Percentiles rank a stretch among this genome's conserved stretches.
Evolutionary conservation across 805 yeast species (phyloP).

Genomic region (Spathaspora sp.): DNA sequence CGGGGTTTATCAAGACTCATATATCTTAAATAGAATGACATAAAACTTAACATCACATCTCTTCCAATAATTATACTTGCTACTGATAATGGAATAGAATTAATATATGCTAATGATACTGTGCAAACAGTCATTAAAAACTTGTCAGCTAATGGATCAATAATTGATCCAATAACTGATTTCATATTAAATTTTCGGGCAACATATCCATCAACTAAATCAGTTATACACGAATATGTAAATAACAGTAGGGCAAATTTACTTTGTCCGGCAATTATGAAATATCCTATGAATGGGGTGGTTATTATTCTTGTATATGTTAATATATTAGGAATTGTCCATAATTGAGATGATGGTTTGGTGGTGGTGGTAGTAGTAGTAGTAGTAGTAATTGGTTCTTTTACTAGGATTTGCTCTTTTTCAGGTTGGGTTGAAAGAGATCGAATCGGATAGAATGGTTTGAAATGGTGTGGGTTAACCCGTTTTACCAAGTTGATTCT

Average conservation of each 20-base stretch:
- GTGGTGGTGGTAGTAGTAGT: not conserved
- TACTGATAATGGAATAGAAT: constrained; percentile 61
- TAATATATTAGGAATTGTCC: constrained; percentile 82
- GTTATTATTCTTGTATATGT: constrained; percentile 77
- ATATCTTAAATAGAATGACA: constrained; percentile 72
- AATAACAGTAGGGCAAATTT: constrained; percentile 69
- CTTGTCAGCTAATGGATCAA: constrained; percentile 96
- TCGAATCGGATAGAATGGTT: not conserved
- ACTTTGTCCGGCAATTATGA: constrained; percentile 62
- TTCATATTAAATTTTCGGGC: constrained; percentile 78
- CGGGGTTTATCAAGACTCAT: constrained; percentile 71
- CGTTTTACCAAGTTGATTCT: not conserved
- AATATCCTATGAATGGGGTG: constrained; percentile 83
- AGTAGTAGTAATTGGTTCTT: not conserved
- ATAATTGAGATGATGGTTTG: constrained; percentile 26
- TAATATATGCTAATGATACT: constrained; percentile 62
- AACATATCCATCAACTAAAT: constrained; percentile 85
- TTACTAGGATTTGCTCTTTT: not conserved
- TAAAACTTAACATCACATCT: constrained; percentile 67
- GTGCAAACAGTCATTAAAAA: constrained; percentile 85
- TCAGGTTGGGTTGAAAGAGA: not conserved
- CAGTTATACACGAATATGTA: constrained; percentile 84
- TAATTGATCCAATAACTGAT: constrained; percentile 81
- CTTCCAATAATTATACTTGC: constrained; percentile 79
- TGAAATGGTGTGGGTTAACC: not conserved